Percentiles rank a stretch among this genome's conserved stretches.
Conservation (phyloP, 352 stramenopile species). For the Globisporangium echinulatum region DNA sequence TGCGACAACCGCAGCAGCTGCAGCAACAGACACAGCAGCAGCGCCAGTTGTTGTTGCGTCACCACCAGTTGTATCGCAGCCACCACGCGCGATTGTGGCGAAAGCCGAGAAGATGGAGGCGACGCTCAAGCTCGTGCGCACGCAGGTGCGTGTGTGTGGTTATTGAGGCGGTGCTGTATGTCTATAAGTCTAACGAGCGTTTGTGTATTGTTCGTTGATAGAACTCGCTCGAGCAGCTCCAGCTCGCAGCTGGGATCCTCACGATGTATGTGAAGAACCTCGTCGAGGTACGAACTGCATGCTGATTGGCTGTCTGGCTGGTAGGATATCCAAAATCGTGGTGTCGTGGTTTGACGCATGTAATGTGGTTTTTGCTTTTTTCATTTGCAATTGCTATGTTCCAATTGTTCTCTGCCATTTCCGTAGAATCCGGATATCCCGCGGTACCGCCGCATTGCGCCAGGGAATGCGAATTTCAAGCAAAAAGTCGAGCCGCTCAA, state of each 20-base stretch:
- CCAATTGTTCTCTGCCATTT: too few relatives aligned
- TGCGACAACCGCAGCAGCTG: not conserved
- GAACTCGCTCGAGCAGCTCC: slow-evolving; percentile 69
- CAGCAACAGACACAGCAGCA: not conserved
- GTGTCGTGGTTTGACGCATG: not conserved
- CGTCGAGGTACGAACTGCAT: slow-evolving; percentile 40
- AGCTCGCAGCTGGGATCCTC: slow-evolving; percentile 60
- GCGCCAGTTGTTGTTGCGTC: not conserved
- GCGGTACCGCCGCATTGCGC: slow-evolving; percentile 72
- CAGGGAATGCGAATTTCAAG: slow-evolving; percentile 79
- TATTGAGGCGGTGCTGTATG: not conserved
- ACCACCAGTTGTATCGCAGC: not conserved
- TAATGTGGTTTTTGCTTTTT: slow-evolving; percentile 1
- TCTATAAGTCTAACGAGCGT: not conserved
- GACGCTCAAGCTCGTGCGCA: slow-evolving; percentile 42
- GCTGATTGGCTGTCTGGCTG: too few relatives aligned
- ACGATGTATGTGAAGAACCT: slow-evolving; percentile 87
- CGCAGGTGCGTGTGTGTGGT: slow-evolving; percentile 24
- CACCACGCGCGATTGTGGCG: slow-evolving; percentile 11
- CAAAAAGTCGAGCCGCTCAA: slow-evolving; percentile 78
- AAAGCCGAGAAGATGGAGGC: slow-evolving; percentile 39
- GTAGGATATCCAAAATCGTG: too few relatives aligned
- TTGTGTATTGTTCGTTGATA: slow-evolving; percentile 16
- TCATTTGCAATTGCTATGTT: not conserved
- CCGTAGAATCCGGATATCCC: slow-evolving; percentile 70